These are phyloP conservation scores for Fusarium sp. DNA, from an alignment of 2,329 filamentous ascomycete genomes.

Conservation along the genomic window DNA sequence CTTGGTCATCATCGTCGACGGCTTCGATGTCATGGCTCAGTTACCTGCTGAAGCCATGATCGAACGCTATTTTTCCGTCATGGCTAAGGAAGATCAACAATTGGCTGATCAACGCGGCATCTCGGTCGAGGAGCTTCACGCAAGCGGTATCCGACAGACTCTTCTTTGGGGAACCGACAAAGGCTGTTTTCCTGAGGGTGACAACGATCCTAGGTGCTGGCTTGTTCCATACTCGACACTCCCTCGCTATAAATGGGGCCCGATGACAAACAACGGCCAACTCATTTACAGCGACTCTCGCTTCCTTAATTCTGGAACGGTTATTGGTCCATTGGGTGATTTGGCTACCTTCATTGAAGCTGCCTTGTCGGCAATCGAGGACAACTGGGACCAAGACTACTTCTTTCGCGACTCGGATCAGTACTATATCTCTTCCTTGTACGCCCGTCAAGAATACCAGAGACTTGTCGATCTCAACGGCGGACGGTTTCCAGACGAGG, in stretches of 20 bases:
- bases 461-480: slow-evolving; percentile 24
- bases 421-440: slow-evolving; percentile 32
- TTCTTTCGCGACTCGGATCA: slow-evolving; percentile 35
- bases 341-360: slow-evolving; percentile 35
- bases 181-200: slow-evolving; percentile 23
- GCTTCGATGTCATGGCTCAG: slow-evolving; percentile 41
- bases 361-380: slow-evolving; percentile 16
- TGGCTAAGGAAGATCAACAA: slow-evolving; percentile 22
- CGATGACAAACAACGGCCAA: slow-evolving; percentile 21
- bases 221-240: slow-evolving; percentile 32
- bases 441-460: slow-evolving; percentile 41
- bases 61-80: slow-evolving; percentile 36
- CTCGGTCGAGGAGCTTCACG: slow-evolving; percentile 27
- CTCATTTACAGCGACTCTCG: slow-evolving; percentile 17
- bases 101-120: slow-evolving; percentile 36
- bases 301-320: slow-evolving; percentile 40
- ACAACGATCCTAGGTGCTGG: slow-evolving; percentile 34
- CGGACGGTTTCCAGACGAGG: slow-evolving; percentile 20
- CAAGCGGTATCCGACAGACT: slow-evolving; percentile 28
- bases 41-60: slow-evolving; percentile 38
- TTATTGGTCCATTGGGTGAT: slow-evolving; percentile 38
- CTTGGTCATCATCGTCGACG: slow-evolving; percentile 38
- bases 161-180: slow-evolving; percentile 41
- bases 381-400: slow-evolving; percentile 14
- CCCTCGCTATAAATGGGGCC: slow-evolving; percentile 32